Evolutionary conservation across 306 rosid species (phyloP).

Genomic region (Ochetophila trinervis): DNA sequence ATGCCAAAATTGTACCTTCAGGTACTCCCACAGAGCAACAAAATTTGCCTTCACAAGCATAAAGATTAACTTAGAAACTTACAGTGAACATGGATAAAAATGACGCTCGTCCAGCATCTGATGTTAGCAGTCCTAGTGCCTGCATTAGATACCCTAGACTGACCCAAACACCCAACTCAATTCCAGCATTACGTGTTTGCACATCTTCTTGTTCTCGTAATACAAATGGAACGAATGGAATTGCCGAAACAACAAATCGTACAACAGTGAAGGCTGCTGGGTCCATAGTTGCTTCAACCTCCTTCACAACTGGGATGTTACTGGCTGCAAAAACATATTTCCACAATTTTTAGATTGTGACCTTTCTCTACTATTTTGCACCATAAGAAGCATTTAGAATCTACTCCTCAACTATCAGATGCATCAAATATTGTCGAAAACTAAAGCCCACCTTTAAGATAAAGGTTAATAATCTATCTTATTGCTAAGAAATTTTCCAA

Average conservation of each 20-base stretch:
- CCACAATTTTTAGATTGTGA: background rate
- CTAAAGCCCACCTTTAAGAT: too few relatives aligned
- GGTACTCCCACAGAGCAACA: constrained; percentile 16
- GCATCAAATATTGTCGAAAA: too few relatives aligned
- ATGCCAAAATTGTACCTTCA: constrained; percentile 29
- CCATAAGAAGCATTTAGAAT: background rate
- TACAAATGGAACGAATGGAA: constrained; percentile 67
- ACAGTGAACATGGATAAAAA: constrained; percentile 70
- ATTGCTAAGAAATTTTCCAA: too few relatives aligned
- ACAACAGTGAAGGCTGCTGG: constrained; percentile 73
- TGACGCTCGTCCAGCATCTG: constrained; percentile 79
- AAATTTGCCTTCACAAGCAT: background rate
- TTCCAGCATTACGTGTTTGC: constrained; percentile 55
- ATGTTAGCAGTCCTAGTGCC: constrained; percentile 69
- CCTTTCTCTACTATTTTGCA: too few relatives aligned
- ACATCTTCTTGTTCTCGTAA: constrained; percentile 42
- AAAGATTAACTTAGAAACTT: constrained; percentile 13
- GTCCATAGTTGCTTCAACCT: constrained; percentile 61
- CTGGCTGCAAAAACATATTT: constrained; percentile 47
- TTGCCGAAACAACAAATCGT: constrained; percentile 56
- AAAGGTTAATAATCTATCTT: too few relatives aligned
- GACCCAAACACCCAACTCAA: constrained; percentile 82
- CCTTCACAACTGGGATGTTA: constrained; percentile 69
- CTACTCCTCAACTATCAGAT: too few relatives aligned
- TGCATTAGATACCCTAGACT: constrained; percentile 78